A percentile compares a stretch with the other conserved stretches of the same genome.
Evolutionary conservation across 176 grass and related monocot species (phyloP).

Genomic region (Ensete glaucum): DNA sequence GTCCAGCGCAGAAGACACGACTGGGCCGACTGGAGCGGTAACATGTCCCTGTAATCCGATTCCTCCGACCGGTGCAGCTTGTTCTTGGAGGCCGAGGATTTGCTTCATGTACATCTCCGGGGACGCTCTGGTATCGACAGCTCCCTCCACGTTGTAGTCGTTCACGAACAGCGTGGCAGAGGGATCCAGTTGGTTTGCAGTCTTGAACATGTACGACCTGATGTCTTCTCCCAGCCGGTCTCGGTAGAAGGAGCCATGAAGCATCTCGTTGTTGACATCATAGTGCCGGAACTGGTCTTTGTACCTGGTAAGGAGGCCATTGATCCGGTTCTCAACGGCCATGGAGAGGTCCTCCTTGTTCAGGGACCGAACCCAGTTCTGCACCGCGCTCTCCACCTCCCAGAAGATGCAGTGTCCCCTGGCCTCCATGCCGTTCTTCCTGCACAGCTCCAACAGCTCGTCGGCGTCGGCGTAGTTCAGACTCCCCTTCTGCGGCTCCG

Average conservation of each 20-base stretch:
- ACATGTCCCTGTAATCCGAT: conserved; percentile 72
- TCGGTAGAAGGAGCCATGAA: conserved; percentile 84
- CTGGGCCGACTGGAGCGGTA: conserved; percentile 35
- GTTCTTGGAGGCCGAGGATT: conserved; percentile 57
- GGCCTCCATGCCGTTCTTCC: conserved; percentile 54
- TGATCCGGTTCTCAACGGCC: conserved; percentile 45
- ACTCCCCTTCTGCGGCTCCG: conserved; percentile 60
- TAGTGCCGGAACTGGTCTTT: conserved; percentile 81
- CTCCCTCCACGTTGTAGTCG: conserved; percentile 77
- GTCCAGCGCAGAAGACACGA: conserved; percentile 42
- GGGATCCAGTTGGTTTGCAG: conserved; percentile 45
- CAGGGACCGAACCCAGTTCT: conserved; percentile 56
- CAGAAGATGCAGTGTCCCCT: conserved; percentile 96
- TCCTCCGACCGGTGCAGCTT: conserved; percentile 52
- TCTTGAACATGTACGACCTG: conserved; percentile 55
- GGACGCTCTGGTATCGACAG: conserved; percentile 34
- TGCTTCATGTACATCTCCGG: conserved; percentile 68
- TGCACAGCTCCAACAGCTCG: conserved; percentile 68
- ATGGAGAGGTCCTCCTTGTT: conserved; percentile 40
- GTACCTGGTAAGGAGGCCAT: conserved; percentile 58
- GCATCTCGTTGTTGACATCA: conserved; percentile 92
- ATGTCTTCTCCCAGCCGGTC: conserved; percentile 62
- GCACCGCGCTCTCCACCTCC: conserved; percentile 58
- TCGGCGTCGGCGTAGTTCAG: conserved; percentile 77
- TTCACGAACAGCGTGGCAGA: conserved; percentile 81